phyloP scores from a whole-genome alignment of 164 flowering plant genomes.

The Paratinospora sagittata region DNA sequence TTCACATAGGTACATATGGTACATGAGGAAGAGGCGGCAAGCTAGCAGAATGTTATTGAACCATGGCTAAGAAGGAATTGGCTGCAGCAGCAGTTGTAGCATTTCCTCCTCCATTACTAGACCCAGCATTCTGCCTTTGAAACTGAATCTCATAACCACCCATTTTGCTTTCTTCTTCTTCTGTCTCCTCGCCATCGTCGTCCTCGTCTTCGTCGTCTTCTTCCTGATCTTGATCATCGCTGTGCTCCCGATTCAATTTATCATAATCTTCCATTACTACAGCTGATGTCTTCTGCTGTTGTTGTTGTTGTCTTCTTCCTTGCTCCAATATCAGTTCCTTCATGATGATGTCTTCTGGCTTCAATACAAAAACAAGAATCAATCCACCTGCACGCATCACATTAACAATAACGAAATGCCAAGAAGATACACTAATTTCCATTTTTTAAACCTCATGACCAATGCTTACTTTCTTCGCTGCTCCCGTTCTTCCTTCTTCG shows the following conservation, averaged over 20 bases:
- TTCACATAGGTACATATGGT: slow-evolving; percentile 36
- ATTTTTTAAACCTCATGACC: background rate
- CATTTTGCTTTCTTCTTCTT: slow-evolving; percentile 34
- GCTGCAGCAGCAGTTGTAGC: slow-evolving; percentile 28
- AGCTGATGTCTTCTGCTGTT: no score
- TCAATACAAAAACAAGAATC: slow-evolving; percentile 47
- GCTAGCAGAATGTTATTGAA: slow-evolving; percentile 39
- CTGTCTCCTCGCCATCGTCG: slow-evolving; percentile 27
- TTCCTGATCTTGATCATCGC: no score
- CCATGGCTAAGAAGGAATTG: slow-evolving; percentile 44
- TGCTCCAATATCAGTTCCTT: slow-evolving; percentile 39
- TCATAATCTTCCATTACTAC: slow-evolving; percentile 19
- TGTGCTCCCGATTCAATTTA: no score
- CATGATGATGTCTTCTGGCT: slow-evolving; percentile 80
- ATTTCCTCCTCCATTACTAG: slow-evolving; percentile 35
- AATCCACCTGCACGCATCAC: slow-evolving; percentile 21
- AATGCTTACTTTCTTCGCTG: slow-evolving; percentile 33
- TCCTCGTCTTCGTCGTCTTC: slow-evolving; percentile 32
- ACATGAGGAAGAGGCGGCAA: slow-evolving; percentile 19
- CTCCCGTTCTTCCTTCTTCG: slow-evolving; percentile 25
- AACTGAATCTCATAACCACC: slow-evolving; percentile 41
- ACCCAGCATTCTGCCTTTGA: slow-evolving; percentile 30
- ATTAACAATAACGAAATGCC: background rate
- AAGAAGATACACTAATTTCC: slow-evolving; percentile 1
- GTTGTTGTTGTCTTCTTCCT: no score